Conservation (phyloP, 306 rosid species). For the Alnus glutinosa region DNA sequence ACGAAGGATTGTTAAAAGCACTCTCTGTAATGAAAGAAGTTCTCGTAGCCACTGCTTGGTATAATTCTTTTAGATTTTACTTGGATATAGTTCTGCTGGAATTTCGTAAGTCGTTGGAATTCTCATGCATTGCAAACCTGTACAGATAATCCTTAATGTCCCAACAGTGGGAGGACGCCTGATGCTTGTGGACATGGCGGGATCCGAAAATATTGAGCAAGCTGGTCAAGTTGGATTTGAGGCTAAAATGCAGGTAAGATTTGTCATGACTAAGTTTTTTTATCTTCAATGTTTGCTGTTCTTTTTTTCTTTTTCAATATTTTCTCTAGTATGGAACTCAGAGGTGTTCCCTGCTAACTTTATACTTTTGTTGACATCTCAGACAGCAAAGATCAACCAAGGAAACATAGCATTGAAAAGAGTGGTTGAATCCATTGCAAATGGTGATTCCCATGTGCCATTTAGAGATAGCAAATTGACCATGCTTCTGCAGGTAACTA, state of each 20-base stretch:
- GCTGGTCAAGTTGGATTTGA: slow-evolving; percentile 98
- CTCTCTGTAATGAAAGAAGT: slow-evolving; percentile 95
- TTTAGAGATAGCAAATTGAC: slow-evolving; percentile 98
- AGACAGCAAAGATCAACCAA: slow-evolving; percentile 98
- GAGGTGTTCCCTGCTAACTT: slow-evolving; percentile 24
- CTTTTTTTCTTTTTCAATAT: background rate
- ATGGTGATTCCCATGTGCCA: slow-evolving; percentile 98
- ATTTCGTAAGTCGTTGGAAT: background rate
- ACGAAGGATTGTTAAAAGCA: slow-evolving; percentile 92
- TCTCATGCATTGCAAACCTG: slow-evolving; percentile 23
- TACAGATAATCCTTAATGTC: slow-evolving; percentile 87
- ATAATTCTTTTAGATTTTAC: slow-evolving; percentile 7
- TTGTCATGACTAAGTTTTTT: background rate
- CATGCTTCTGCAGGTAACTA: slow-evolving; percentile 95
- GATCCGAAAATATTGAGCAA: slow-evolving; percentile 97
- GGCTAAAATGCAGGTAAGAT: slow-evolving; percentile 95
- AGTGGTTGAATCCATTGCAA: slow-evolving; percentile 98
- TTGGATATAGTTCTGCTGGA: slow-evolving; percentile 11
- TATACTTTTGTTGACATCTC: slow-evolving; percentile 22
- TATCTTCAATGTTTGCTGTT: background rate
- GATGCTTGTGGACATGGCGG: slow-evolving; percentile 99
- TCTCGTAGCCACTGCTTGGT: slow-evolving; percentile 99
- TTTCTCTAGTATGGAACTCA: background rate
- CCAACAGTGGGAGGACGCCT: slow-evolving; percentile 94
- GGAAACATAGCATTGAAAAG: slow-evolving; percentile 93